A percentile compares a stretch with the other conserved stretches of the same genome.
These are phyloP conservation scores for Albophoma yamanashiensis DNA, from an alignment of 2,329 filamentous ascomycete species.

Conservation along the genomic window DNA sequence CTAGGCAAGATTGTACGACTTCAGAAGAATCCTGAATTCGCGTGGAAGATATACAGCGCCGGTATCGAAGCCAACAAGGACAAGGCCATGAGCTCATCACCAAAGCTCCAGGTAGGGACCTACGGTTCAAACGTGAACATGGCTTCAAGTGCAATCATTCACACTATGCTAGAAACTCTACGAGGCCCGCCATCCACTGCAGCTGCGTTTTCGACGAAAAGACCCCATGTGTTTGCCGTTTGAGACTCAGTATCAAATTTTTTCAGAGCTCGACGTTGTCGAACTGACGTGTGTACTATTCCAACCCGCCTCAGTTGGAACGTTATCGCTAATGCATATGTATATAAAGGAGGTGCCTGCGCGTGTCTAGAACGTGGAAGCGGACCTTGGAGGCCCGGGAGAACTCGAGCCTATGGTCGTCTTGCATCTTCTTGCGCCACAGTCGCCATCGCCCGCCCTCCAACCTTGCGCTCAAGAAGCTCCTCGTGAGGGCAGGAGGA, in stretches of 20 bases:
- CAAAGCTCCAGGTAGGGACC: constrained; percentile 21
- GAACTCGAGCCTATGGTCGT: constrained; percentile 19
- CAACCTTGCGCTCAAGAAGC: constrained; percentile 13
- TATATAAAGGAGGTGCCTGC: constrained; percentile 15
- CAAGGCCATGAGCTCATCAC: constrained; percentile 14
- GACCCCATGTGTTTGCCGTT: constrained; percentile 25
- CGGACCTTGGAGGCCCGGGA: constrained; percentile 15
- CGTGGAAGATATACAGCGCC: constrained; percentile 28
- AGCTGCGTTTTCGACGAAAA: constrained; percentile 18
- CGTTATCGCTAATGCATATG: background rate
- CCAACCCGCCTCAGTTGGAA: background rate
- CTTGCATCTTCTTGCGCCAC: constrained; percentile 14
- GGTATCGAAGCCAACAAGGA: constrained; percentile 22
- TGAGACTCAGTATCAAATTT: constrained; percentile 25
- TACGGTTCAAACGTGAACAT: background rate
- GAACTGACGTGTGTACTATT: constrained; percentile 15
- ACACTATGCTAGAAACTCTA: constrained; percentile 18
- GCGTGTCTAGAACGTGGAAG: constrained; percentile 22
- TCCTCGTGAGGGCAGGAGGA: constrained; percentile 20
- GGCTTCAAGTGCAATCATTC: background rate
- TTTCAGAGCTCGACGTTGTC: constrained; percentile 21
- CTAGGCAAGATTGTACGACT: constrained; percentile 27
- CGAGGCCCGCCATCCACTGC: constrained; percentile 21
- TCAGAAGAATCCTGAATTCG: constrained; percentile 24
- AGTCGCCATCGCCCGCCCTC: background rate